phyloP scores from a whole-genome alignment of 352 stramenopile genomes.

The Pythium coloratum region DNA sequence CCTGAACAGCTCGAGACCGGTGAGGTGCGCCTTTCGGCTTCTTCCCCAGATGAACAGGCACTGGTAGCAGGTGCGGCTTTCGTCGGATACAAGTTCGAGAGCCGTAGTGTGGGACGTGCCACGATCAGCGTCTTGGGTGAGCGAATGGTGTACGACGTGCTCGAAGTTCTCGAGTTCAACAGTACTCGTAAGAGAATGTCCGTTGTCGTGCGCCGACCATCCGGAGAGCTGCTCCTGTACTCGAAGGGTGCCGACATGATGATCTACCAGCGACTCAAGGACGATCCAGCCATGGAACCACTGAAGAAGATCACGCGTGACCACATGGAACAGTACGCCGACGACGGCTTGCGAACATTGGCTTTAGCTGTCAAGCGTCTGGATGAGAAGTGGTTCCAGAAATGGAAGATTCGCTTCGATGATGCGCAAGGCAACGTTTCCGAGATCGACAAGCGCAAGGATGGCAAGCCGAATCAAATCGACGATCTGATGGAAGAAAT shows the following conservation, averaged over 20 bases:
- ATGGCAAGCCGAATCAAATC: constrained; percentile 74
- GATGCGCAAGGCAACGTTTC: constrained; percentile 62
- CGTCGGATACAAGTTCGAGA: constrained; percentile 71
- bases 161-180: constrained; percentile 81
- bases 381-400: constrained; percentile 64
- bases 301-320: constrained; percentile 64
- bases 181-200: constrained; percentile 81
- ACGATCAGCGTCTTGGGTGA: constrained; percentile 51
- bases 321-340: constrained; percentile 83
- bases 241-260: constrained; percentile 94
- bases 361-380: constrained; percentile 75
- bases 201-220: constrained; percentile 58
- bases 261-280: constrained; percentile 80
- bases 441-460: constrained; percentile 79
- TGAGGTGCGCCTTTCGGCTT: constrained; percentile 66
- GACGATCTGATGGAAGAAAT: constrained; percentile 83
- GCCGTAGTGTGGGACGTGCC: constrained; percentile 49
- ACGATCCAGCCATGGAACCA: constrained; percentile 47
- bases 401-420: constrained; percentile 77
- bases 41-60: constrained; percentile 86
- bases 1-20: constrained; percentile 65
- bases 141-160: constrained; percentile 53
- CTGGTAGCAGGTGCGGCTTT: constrained; percentile 74
- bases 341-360: constrained; percentile 84
- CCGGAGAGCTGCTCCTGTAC: constrained; percentile 62